Percentiles rank a stretch among this genome's conserved stretches.
phyloP scores from a whole-genome alignment of 352 stramenopile genomes.

The Globisporangium mamillatum region DNA sequence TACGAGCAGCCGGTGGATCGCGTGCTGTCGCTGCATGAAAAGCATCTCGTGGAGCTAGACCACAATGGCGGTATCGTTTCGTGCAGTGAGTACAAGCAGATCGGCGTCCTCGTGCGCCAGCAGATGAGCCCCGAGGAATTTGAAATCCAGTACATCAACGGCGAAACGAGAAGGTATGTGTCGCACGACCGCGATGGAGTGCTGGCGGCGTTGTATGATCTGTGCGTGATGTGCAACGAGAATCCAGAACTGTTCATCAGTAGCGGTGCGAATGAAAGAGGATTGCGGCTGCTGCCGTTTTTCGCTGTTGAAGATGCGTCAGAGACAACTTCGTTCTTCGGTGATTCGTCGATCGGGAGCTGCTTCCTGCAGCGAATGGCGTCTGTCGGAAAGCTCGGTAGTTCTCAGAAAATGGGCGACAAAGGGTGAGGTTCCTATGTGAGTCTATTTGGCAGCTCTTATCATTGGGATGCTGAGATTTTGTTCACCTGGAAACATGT shows the following conservation, averaged over 20 bases:
- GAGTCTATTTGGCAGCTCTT: background rate
- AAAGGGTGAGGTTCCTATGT: slow-evolving; percentile 41
- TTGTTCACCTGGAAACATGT: background rate
- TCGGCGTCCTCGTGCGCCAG: slow-evolving; percentile 70
- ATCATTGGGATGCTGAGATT: background rate
- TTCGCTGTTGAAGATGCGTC: slow-evolving; percentile 65
- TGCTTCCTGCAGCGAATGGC: slow-evolving; percentile 80
- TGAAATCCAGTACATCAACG: slow-evolving; percentile 73
- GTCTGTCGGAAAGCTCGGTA: slow-evolving; percentile 60
- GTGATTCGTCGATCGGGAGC: slow-evolving; percentile 71
- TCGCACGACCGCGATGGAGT: slow-evolving; percentile 69
- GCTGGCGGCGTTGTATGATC: slow-evolving; percentile 73
- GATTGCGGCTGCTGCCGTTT: slow-evolving; percentile 64
- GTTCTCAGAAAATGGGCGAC: slow-evolving; percentile 49
- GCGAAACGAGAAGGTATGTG: slow-evolving; percentile 54
- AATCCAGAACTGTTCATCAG: slow-evolving; percentile 76
- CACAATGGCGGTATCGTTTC: slow-evolving; percentile 44
- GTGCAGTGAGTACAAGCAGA: slow-evolving; percentile 57
- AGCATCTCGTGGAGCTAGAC: slow-evolving; percentile 69
- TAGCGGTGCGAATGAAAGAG: slow-evolving; percentile 61
- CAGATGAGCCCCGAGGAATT: slow-evolving; percentile 47
- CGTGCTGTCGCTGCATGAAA: slow-evolving; percentile 66
- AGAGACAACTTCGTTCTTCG: slow-evolving; percentile 77
- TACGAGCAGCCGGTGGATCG: slow-evolving; percentile 45
- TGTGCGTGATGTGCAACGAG: slow-evolving; percentile 72